These are phyloP conservation scores for Mikania micrantha DNA, from an alignment of 129 eudicot genomes.

Conservation along the genomic window DNA sequence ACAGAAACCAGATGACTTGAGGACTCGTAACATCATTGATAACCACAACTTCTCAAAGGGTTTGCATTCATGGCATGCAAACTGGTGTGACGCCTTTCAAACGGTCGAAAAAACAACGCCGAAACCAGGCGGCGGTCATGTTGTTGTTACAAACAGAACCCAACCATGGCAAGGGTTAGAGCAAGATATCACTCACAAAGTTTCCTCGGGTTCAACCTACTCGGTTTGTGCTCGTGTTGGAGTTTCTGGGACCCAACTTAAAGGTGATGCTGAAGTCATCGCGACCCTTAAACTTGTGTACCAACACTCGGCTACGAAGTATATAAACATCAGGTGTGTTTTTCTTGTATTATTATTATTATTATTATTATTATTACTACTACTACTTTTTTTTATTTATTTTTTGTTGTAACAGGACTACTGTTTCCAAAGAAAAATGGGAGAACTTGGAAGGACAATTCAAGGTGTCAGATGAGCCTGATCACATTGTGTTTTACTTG, in stretches of 20 bases:
- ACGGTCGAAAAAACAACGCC: slow-evolving; percentile 22
- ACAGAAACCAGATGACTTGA: slow-evolving; percentile 13
- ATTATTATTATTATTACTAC: no score
- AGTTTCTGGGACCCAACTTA: slow-evolving; percentile 40
- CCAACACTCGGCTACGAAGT: slow-evolving; percentile 37
- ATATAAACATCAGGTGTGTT: slow-evolving; percentile 46
- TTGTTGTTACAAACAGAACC: slow-evolving; percentile 57
- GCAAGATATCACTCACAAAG: slow-evolving; percentile 67
- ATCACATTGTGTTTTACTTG: slow-evolving; percentile 53
- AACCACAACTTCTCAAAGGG: slow-evolving; percentile 75
- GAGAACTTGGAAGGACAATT: slow-evolving; percentile 76
- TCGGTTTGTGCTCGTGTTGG: slow-evolving; percentile 64
- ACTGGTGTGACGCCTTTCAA: slow-evolving; percentile 54
- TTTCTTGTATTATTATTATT: not conserved
- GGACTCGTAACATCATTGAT: slow-evolving; percentile 40
- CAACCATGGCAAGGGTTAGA: slow-evolving; percentile 92
- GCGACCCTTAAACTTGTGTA: slow-evolving; percentile 66
- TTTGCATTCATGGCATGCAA: slow-evolving; percentile 62
- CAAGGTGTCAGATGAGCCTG: slow-evolving; percentile 45
- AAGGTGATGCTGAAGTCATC: slow-evolving; percentile 36
- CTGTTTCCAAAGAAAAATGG: slow-evolving; percentile 52
- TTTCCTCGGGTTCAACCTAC: slow-evolving; percentile 48
- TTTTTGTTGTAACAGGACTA: slow-evolving; percentile 34
- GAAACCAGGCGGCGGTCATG: slow-evolving; percentile 35
- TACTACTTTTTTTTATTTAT: no score